Base-by-base conservation (phyloP, 2,329 filamentous ascomycete genomes). In the Dendryphion nanum region DNA sequence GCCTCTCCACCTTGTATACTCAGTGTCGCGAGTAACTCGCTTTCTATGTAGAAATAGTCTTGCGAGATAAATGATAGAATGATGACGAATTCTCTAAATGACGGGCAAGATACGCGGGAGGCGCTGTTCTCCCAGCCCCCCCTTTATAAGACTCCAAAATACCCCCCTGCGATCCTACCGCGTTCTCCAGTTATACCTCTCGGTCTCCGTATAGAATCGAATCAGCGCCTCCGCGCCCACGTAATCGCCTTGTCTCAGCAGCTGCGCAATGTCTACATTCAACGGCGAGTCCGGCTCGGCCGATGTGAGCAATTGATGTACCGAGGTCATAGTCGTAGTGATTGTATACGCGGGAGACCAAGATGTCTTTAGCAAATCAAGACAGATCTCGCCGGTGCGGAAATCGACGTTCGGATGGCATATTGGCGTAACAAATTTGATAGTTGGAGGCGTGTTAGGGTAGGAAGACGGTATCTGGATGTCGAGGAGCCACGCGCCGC, bases 311-410 rank as follows among this genome's bases (percentile, higher is more conserved):
- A 93, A 73, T 70, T 86, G 77, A 50, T 85, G 79, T 47, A 91
- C 77, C 32, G 81, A 81, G 53, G 85, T 83, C 56, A 91, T 71
- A 44, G 83, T 85, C 56, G 84, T 79, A 23, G 84, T 77, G 15
- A 97, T 77, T 28, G 84, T 90, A 66, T 95, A 93, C 14, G 88
- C 82, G 1, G 90, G 87, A 42, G 86, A 85, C 91, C 91, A 97
- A 14, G 78, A 77, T 1, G 71, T 73, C 43, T 79, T 81, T 35
- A 98, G 75, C 45, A 97, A 76, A 61, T 96, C 93, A 18, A 97
- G 80, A 66, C 93, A 98, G 60, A 98, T 93, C 68, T 96, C 90
- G 52, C 93, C 93, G 2, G 81, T 89, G 51, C 76, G 55, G 53
- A 64, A 64, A 39, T 64, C 60, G 55, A 46, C 72, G 36, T 74